phyloP scores from a whole-genome alignment of 768 basidiomycete genomes.

The Tricholoma flavovirens region DNA sequence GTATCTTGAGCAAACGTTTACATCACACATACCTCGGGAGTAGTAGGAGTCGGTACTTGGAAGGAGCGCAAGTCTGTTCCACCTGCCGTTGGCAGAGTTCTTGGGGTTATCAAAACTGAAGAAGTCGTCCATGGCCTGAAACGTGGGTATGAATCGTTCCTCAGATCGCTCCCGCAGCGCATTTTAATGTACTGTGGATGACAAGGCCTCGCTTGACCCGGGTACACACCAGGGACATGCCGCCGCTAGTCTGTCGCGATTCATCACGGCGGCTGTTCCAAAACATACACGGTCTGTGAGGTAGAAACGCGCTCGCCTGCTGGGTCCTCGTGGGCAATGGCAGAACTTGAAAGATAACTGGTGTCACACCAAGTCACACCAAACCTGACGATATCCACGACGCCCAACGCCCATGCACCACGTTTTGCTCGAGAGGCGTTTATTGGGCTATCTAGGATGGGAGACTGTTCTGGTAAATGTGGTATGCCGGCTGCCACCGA shows the following conservation, averaged over 20 bases:
- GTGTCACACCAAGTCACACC: neutral
- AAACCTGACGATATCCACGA: constrained; percentile 2
- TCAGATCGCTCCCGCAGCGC: neutral
- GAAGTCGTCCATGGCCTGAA: constrained; percentile 23
- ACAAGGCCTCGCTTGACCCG: neutral
- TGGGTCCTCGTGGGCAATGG: constrained; percentile 1
- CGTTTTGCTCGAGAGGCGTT: neutral
- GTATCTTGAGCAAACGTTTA: neutral
- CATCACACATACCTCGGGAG: constrained; percentile 32
- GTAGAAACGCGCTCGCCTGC: neutral
- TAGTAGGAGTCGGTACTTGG: constrained; percentile 29
- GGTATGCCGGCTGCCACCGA: neutral
- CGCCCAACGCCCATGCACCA: neutral
- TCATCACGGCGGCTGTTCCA: neutral
- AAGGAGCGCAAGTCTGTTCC: constrained; percentile 39
- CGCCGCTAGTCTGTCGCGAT: neutral
- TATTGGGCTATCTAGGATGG: too few species aligned
- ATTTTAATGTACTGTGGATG: neutral
- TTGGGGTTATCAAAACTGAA: constrained; percentile 39
- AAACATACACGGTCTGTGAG: neutral
- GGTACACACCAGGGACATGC: neutral
- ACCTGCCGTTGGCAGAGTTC: constrained; percentile 32
- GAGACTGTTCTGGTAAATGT: neutral
- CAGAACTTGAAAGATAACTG: neutral
- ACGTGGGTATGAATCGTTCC: neutral